A percentile compares a stretch with the other conserved stretches of the same genome.
These are phyloP conservation scores for Mollisiaceae sp. DNA, from an alignment of 2,329 filamentous ascomycete genomes.

Conservation along the genomic window DNA sequence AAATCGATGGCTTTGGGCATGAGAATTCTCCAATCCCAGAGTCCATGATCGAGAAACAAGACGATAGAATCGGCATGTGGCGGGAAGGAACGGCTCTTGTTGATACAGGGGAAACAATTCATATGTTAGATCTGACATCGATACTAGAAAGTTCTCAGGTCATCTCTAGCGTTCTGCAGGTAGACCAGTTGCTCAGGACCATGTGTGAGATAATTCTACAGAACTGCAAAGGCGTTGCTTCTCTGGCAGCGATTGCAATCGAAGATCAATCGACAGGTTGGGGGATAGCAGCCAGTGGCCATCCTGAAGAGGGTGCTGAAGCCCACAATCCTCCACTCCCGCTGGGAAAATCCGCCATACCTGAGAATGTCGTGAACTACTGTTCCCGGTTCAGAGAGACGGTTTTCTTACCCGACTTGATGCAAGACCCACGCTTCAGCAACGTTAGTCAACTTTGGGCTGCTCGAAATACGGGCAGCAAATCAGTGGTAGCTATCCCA, in stretches of 20 bases:
- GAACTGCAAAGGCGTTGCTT: constrained; percentile 72
- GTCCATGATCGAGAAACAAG: constrained; percentile 45
- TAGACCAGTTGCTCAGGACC: constrained; percentile 76
- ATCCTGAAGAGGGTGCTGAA: constrained; percentile 69
- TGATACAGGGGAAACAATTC: constrained; percentile 67
- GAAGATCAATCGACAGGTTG: constrained; percentile 61
- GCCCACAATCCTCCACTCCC: constrained; percentile 69
- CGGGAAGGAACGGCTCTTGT: constrained; percentile 59
- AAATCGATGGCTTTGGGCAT: constrained; percentile 46
- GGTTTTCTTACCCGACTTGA: constrained; percentile 74
- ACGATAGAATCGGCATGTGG: constrained; percentile 66
- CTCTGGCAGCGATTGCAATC: constrained; percentile 75
- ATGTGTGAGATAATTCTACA: constrained; percentile 82
- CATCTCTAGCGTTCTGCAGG: constrained; percentile 75
- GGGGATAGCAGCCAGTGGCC: constrained; percentile 76
- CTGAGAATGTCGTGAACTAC: constrained; percentile 76
- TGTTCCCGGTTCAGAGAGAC: constrained; percentile 76
- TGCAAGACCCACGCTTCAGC: constrained; percentile 77
- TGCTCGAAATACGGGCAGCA: constrained; percentile 69
- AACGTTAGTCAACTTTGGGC: constrained; percentile 74
- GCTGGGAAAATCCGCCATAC: constrained; percentile 71
- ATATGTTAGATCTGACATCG: constrained; percentile 81
- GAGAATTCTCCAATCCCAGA: constrained; percentile 47
- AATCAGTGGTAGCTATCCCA: constrained; percentile 76
- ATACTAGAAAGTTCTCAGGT: constrained; percentile 80